A percentile compares a stretch with the other conserved stretches of the same genome.
Evolutionary conservation across 2,329 filamentous ascomycete species (phyloP).

Genomic region (Cercospora zeina): DNA sequence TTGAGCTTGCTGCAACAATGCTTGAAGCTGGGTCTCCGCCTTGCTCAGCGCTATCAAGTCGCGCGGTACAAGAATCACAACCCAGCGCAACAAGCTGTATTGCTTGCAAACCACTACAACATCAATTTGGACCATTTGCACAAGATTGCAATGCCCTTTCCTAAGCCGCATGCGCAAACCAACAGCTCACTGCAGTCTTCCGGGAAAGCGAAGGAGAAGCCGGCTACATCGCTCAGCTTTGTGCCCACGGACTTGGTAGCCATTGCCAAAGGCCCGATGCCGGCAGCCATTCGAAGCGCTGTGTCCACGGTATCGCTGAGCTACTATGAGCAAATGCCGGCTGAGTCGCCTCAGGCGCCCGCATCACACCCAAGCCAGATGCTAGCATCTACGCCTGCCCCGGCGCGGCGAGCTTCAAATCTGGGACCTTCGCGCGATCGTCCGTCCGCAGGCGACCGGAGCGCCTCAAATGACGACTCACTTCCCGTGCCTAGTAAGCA

Average conservation of each 20-base stretch:
- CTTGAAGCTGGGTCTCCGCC: conserved; percentile 76
- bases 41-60: conserved; percentile 90
- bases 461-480: conserved; percentile 32
- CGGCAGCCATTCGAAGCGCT: conserved; percentile 62
- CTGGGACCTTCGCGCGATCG: conserved; percentile 46
- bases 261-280: conserved; percentile 60
- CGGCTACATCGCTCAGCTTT: conserved; percentile 54
- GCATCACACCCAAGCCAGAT: conserved; percentile 40
- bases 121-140: conserved; percentile 75
- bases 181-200: conserved; percentile 55
- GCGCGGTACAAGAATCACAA: conserved; percentile 68
- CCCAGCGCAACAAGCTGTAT: conserved; percentile 61
- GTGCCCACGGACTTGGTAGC: conserved; percentile 83
- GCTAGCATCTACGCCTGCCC: conserved; percentile 60
- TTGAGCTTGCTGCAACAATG: conserved; percentile 74
- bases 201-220: conserved; percentile 75
- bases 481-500: conserved; percentile 33
- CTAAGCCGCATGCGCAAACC: conserved; percentile 61
- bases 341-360: conserved; percentile 36
- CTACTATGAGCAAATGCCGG: conserved; percentile 64
- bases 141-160: conserved; percentile 77
- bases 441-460: conserved; percentile 32
- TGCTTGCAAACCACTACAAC: conserved; percentile 81
- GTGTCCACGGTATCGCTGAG: conserved; percentile 77
- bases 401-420: conserved; percentile 65